Percentiles rank a stretch among this genome's conserved stretches.
These are phyloP conservation scores for Debaryomycetaceae sp. DNA, from an alignment of 1,139 yeast species.

Conservation along the genomic window DNA sequence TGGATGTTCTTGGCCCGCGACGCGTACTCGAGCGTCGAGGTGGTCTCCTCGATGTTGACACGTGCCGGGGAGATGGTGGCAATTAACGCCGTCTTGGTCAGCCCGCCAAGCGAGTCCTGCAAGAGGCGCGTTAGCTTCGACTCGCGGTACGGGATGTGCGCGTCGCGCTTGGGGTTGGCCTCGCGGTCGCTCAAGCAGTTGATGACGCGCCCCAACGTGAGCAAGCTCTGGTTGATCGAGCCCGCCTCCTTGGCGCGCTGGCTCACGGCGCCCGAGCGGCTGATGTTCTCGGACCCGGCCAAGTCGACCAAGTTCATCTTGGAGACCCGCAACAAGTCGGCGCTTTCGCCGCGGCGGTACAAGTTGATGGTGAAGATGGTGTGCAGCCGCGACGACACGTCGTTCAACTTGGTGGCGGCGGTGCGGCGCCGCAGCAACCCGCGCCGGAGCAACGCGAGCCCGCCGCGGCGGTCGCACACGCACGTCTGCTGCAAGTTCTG, in stretches of 20 bases:
- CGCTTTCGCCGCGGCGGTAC: constrained; percentile 28
- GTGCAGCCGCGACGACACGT: constrained; percentile 67
- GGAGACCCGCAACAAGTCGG: constrained; percentile 38
- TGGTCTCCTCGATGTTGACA: constrained; percentile 69
- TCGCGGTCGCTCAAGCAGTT: constrained; percentile 50
- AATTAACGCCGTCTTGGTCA: constrained; percentile 72
- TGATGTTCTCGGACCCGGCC: constrained; percentile 85
- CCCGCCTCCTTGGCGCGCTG: constrained; percentile 87
- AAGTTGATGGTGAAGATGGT: constrained; percentile 64
- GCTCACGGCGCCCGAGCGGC: constrained; percentile 73
- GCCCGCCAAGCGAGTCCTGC: constrained; percentile 82
- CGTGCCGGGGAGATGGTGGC: constrained; percentile 83
- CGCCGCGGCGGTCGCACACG: constrained; percentile 50
- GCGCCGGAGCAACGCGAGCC: constrained; percentile 45
- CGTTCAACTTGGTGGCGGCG: constrained; percentile 68
- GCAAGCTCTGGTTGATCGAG: constrained; percentile 74
- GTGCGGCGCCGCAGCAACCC: constrained; percentile 60
- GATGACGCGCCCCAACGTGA: constrained; percentile 82
- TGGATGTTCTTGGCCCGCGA: constrained; percentile 74
- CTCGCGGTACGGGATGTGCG: constrained; percentile 82
- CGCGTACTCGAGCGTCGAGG: constrained; percentile 83
- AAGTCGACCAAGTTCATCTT: constrained; percentile 79
- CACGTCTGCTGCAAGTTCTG: constrained; percentile 56
- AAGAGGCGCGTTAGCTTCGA: constrained; percentile 74
- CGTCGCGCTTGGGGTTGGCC: constrained; percentile 12